Evolutionary conservation across 1,139 yeast genomes (phyloP).

Genomic region (Yamadazyma diddensiae): DNA sequence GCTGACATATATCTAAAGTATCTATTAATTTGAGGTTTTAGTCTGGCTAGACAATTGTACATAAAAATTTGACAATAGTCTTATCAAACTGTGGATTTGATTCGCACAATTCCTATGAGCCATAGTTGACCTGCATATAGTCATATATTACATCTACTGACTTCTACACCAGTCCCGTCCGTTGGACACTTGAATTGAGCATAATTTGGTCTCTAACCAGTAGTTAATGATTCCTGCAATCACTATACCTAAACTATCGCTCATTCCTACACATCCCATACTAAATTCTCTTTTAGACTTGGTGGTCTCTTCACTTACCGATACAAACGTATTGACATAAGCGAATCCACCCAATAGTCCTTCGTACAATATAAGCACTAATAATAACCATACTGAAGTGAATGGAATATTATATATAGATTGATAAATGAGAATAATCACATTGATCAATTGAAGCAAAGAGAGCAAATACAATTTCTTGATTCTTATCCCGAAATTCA

Average conservation of each 20-base stretch:
- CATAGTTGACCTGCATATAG: neutral
- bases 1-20: too few species aligned
- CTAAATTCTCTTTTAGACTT: conserved; percentile 71
- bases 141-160: neutral
- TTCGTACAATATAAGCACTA: conserved; percentile 72
- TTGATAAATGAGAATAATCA: conserved; percentile 58
- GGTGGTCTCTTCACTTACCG: conserved; percentile 64
- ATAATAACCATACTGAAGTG: conserved; percentile 51
- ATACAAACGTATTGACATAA: conserved; percentile 82
- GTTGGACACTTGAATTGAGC: conserved; percentile 60
- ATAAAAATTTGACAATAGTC: too few species aligned
- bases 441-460: conserved; percentile 64
- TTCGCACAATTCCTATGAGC: too few species aligned
- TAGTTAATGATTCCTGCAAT: conserved; percentile 75
- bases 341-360: conserved; percentile 88
- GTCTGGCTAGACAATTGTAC: neutral
- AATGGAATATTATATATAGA: conserved; percentile 63
- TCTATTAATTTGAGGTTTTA: too few species aligned
- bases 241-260: conserved; percentile 87
- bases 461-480: conserved; percentile 60
- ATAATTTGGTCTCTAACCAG: conserved; percentile 71
- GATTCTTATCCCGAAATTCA: conserved; percentile 59
- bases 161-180: conserved; percentile 63
- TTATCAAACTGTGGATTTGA: too few species aligned
- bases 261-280: conserved; percentile 89